phyloP scores from a whole-genome alignment of 2,329 filamentous ascomycete species.

The Cladophialophora carrionii region DNA sequence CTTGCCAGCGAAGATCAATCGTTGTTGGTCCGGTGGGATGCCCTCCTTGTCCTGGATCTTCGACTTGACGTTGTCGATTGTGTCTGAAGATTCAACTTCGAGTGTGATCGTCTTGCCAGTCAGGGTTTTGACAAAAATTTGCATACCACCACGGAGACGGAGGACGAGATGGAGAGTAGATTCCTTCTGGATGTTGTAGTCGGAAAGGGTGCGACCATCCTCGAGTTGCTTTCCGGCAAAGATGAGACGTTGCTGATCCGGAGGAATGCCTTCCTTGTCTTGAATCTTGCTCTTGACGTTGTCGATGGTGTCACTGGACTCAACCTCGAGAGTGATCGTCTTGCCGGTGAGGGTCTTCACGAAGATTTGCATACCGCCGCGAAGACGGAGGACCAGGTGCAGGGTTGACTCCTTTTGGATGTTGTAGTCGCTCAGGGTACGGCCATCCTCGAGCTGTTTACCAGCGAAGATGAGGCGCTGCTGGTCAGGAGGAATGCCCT shows the following conservation, averaged over 20 bases:
- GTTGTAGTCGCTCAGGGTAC: constrained; percentile 60
- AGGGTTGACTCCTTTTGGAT: constrained; percentile 68
- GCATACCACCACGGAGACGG: constrained; percentile 79
- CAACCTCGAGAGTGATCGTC: constrained; percentile 69
- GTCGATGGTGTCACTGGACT: constrained; percentile 84
- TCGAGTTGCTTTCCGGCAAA: constrained; percentile 97
- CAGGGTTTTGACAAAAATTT: constrained; percentile 62
- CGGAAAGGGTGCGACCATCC: constrained; percentile 84
- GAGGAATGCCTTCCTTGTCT: constrained; percentile 95
- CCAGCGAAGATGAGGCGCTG: constrained; percentile 63
- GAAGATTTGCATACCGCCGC: constrained; percentile 56
- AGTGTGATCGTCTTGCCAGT: constrained; percentile 91
- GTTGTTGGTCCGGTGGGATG: constrained; percentile 92
- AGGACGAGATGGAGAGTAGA: constrained; percentile 83
- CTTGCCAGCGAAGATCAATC: constrained; percentile 91
- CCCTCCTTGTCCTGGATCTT: constrained; percentile 85
- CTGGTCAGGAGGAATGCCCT: constrained; percentile 62
- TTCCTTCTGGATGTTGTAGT: constrained; percentile 97
- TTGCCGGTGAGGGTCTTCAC: constrained; percentile 65
- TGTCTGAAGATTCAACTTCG: constrained; percentile 86
- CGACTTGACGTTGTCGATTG: constrained; percentile 90
- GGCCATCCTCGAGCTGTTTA: constrained; percentile 62
- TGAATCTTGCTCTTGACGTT: constrained; percentile 98
- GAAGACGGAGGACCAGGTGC: constrained; percentile 74
- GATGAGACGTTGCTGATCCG: constrained; percentile 93